These are phyloP conservation scores for Suillus cothurnatus DNA, from an alignment of 768 basidiomycete genomes.

Conservation along the genomic window DNA sequence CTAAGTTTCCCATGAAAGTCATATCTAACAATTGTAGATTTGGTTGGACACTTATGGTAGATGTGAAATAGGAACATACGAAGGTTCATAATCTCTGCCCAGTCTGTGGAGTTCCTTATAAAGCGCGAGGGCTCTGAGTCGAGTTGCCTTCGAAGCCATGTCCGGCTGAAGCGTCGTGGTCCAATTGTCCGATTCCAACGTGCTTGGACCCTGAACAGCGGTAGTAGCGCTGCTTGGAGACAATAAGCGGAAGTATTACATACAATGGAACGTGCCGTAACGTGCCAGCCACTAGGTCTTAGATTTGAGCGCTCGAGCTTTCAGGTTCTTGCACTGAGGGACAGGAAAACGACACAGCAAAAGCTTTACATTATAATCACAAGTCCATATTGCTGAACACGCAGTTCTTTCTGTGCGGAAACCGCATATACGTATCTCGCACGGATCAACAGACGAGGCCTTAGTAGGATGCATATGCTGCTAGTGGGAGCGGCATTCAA, in stretches of 20 bases:
- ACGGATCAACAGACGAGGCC: background rate
- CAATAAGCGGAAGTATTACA: background rate
- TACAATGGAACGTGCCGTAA: background rate
- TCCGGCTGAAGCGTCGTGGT: background rate
- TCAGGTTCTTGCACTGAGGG: no score
- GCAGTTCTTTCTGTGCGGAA: background rate
- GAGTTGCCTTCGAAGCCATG: conserved; percentile 55
- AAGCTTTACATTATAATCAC: background rate
- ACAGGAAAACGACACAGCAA: no score
- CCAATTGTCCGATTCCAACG: background rate
- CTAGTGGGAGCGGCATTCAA: no score
- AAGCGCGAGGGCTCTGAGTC: conserved; percentile 66
- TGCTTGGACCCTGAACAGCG: background rate
- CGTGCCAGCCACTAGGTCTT: background rate
- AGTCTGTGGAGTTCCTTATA: conserved; percentile 85
- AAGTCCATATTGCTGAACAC: background rate
- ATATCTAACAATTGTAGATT: conserved; percentile 52
- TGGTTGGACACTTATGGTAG: conserved; percentile 6
- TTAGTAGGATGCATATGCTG: no score
- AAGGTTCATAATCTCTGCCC: conserved; percentile 81
- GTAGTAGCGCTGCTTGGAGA: background rate
- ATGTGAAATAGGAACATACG: conserved; percentile 47
- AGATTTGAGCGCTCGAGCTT: background rate
- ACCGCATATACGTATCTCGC: background rate
- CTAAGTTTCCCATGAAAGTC: conserved; percentile 77